phyloP scores from a whole-genome alignment of 176 grass and related monocot species.

The Puya raimondii region DNA sequence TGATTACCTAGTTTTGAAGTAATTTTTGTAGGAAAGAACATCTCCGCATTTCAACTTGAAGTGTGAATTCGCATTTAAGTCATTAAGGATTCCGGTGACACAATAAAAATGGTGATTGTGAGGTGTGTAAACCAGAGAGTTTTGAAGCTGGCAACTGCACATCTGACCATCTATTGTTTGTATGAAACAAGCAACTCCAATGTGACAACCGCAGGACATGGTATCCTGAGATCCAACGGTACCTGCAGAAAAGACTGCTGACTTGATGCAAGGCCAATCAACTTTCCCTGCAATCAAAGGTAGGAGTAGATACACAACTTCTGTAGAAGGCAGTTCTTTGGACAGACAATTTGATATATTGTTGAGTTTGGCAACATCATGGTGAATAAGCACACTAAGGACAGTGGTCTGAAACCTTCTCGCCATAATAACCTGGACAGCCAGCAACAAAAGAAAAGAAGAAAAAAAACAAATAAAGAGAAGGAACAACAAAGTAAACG shows the following conservation, averaged over 20 bases:
- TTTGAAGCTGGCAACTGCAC: constrained; percentile 39
- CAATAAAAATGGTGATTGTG: constrained; percentile 48
- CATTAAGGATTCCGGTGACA: constrained; percentile 40
- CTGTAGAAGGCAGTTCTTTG: constrained; percentile 32
- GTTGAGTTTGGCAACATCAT: constrained; percentile 22
- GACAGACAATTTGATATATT: constrained; percentile 14
- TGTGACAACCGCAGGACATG: constrained; percentile 25
- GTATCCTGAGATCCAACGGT: constrained; percentile 13
- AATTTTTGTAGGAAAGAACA: constrained; percentile 39
- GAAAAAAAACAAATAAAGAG: neutral
- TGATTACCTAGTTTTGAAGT: constrained; percentile 49
- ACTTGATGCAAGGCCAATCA: constrained; percentile 63
- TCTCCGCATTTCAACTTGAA: constrained; percentile 30
- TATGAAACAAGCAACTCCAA: constrained; percentile 25
- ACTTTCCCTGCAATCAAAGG: constrained; percentile 58
- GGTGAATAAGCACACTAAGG: constrained; percentile 52
- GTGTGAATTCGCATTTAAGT: constrained; percentile 38
- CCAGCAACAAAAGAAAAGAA: neutral
- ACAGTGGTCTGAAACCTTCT: constrained; percentile 50
- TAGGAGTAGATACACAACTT: constrained; percentile 64
- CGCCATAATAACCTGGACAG: constrained; percentile 43
- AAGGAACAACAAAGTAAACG: neutral
- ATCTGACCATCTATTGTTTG: constrained; percentile 48
- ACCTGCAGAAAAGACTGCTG: constrained; percentile 17
- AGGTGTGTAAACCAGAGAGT: constrained; percentile 51